These are phyloP conservation scores for Boletus sp. DNA, from an alignment of 768 basidiomycete genomes.

Conservation along the genomic window DNA sequence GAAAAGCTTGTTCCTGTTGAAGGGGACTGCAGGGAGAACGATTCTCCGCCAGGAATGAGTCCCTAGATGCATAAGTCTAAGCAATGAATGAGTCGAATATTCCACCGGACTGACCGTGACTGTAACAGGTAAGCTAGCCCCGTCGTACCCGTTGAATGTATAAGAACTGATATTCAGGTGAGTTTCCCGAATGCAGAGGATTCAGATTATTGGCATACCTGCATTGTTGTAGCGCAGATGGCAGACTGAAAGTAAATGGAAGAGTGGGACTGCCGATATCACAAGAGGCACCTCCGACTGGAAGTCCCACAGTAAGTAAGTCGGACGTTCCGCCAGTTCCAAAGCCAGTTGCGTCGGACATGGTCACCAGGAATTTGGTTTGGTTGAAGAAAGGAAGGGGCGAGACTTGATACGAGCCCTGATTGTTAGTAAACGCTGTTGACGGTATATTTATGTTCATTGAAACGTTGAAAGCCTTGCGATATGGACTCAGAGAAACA, in stretches of 20 bases:
- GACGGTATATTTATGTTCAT: slow-evolving; percentile 54
- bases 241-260: slow-evolving; percentile 49
- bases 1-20: slow-evolving; percentile 35
- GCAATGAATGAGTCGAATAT: background rate
- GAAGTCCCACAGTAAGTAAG: slow-evolving; percentile 47
- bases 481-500: slow-evolving; percentile 6
- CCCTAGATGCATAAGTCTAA: slow-evolving; percentile 37
- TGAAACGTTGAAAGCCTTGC: slow-evolving; percentile 53
- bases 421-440: slow-evolving; percentile 50
- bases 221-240: slow-evolving; percentile 59
- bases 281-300: slow-evolving; percentile 45
- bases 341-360: slow-evolving; percentile 74
- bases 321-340: slow-evolving; percentile 59
- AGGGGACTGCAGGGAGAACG: slow-evolving; percentile 45
- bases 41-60: slow-evolving; percentile 60
- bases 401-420: slow-evolving; percentile 49
- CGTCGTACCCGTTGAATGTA: slow-evolving; percentile 42
- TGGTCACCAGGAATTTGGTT: slow-evolving; percentile 50
- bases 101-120: slow-evolving; percentile 42
- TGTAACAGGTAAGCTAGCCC: slow-evolving; percentile 52
- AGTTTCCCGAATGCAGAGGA: background rate
- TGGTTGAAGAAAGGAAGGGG: slow-evolving; percentile 42
- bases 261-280: slow-evolving; percentile 44
- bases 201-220: slow-evolving; percentile 36
- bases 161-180: slow-evolving; percentile 39